These are phyloP conservation scores for Emergomyces orientalis DNA, from an alignment of 2,329 filamentous ascomycete species.

Conservation along the genomic window DNA sequence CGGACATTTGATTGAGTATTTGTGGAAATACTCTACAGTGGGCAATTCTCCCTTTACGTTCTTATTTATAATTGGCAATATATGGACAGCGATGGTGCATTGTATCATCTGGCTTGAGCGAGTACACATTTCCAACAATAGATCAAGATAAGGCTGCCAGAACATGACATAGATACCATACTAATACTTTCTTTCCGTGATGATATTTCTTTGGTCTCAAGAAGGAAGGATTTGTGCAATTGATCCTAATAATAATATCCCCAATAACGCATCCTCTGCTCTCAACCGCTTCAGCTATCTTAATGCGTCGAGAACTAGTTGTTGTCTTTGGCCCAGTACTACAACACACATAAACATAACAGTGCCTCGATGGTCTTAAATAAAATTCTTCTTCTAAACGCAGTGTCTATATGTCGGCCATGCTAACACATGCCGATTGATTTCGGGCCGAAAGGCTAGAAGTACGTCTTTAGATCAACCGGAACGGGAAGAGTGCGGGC, in stretches of 20 bases:
- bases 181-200: background rate
- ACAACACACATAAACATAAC: background rate
- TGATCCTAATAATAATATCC: background rate
- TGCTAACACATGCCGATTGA: background rate
- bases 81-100: background rate
- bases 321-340: background rate
- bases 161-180: background rate
- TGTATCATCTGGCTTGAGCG: too few relatives aligned
- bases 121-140: too few relatives aligned
- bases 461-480: too few relatives aligned
- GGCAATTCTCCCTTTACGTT: background rate
- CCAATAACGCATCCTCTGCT: background rate
- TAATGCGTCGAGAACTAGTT: background rate
- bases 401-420: too few relatives aligned
- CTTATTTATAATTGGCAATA: background rate
- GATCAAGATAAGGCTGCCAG: background rate
- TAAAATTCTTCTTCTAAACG: too few relatives aligned
- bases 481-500: too few relatives aligned
- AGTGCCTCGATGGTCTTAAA: background rate
- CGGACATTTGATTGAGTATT: background rate
- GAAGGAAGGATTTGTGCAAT: background rate
- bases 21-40: background rate
- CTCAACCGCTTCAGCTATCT: background rate
- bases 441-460: too few relatives aligned
- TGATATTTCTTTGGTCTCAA: background rate